Base-by-base conservation (phyloP, 148 eudicot genomes). In the Cornus kousa region DNA sequence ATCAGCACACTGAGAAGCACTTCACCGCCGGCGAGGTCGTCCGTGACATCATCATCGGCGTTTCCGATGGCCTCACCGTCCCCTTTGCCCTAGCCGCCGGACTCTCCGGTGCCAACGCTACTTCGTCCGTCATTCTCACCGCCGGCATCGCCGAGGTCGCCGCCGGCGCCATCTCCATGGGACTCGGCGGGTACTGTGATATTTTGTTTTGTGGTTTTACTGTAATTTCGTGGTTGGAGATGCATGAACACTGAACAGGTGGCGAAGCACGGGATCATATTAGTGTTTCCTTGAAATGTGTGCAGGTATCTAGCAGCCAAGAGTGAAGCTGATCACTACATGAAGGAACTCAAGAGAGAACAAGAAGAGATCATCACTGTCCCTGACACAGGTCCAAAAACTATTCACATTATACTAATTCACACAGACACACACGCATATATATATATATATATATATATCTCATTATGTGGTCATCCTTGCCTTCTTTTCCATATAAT, bases 261-360 rank as follows among this genome's bases (percentile, higher is more conserved):
- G 9, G 53, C 53, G 53, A 48, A 48, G 0, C 53, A 11, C 7
- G 53, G 53, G 53, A 1, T 48, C 9, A 11, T 7, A 48, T 48
- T 28, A 28, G 28, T 28, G 28, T 28, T 28, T 28, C 11, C 53
- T 48, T 48, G 37, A 48, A 8, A 31, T 10, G 9, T 20, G 43
- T 70, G 70, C 78, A 94, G 98, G 83, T 95, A 95, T 84, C 76
- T 95, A 67, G 98, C 97, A 23, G 98, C 98, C 3, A 95, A 95
- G 85, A 93, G 97, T 71, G 98, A 95, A 76, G 92, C 97, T 19
- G 97, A 95, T 88, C 98, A 93, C 81, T 95, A 95, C 75, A 80
- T 17, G 78, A 88, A 83, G 70, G 98, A 95, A 79, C 73, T 93
- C 71, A 90, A 82, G 70, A 89, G 97, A 74, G 97, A 93, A 79